Evolutionary conservation across 495 filamentous ascomycete species (phyloP).

Genomic region (Penicillium arizonense): DNA sequence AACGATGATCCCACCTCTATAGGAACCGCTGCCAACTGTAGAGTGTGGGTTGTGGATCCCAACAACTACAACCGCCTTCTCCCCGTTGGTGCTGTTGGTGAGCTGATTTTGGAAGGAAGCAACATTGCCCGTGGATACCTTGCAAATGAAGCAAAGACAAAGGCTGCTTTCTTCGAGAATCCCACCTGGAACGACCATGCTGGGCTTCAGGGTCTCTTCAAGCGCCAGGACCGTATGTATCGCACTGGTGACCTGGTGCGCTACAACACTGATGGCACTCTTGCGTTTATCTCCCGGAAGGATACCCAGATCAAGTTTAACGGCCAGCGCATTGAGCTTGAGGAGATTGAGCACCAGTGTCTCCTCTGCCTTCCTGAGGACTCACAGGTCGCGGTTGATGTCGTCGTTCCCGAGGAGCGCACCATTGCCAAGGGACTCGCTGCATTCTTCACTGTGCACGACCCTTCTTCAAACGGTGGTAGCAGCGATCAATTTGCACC

Average conservation of each 20-base stretch:
- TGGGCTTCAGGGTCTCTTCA: conserved; percentile 24
- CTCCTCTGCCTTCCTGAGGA: conserved; percentile 26
- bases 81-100: conserved; percentile 62
- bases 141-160: conserved; percentile 52
- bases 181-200: conserved; percentile 46
- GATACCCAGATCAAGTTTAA: conserved; percentile 67
- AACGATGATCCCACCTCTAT: conserved; percentile 39
- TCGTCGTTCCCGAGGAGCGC: conserved; percentile 36
- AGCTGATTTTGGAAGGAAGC: conserved; percentile 63
- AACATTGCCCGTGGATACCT: conserved; percentile 60
- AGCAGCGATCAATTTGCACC: conserved; percentile 17
- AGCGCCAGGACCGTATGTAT: conserved; percentile 37
- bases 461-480: conserved; percentile 16
- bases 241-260: conserved; percentile 52
- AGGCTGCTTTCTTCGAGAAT: conserved; percentile 54
- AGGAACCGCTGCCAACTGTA: conserved; percentile 36
- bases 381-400: conserved; percentile 42
- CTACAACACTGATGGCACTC: conserved; percentile 52
- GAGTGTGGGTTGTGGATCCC: conserved; percentile 61
- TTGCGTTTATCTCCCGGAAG: conserved; percentile 55
- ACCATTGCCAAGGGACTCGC: conserved; percentile 39
- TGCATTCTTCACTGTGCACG: conserved; percentile 39
- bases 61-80: conserved; percentile 54
- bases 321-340: conserved; percentile 64
- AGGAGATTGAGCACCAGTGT: conserved; percentile 62